A percentile compares a stretch with the other conserved stretches of the same genome.
Conservation (phyloP, 768 basidiomycete species). For the Termitomyces sp. region DNA sequence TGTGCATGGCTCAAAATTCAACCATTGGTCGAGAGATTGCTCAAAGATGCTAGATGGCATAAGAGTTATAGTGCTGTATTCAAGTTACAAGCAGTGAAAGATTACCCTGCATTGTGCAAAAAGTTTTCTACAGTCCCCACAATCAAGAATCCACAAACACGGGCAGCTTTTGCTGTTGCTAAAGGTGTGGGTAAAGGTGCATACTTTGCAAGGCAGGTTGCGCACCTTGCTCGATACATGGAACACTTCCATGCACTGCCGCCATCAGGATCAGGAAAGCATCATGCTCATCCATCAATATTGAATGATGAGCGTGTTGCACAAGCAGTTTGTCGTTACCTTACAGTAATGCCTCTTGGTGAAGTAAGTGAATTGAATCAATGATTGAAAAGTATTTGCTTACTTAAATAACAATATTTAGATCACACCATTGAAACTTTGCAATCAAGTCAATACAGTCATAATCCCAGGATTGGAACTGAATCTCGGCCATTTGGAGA, state of each 20-base stretch:
- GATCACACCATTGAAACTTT: background rate
- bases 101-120: constrained; percentile 4
- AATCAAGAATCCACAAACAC: constrained; percentile 3
- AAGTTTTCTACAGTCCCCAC: background rate
- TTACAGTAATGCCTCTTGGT: constrained; percentile 10
- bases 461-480: background rate
- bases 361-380: background rate
- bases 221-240: background rate
- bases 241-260: constrained; percentile 11
- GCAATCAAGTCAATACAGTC: background rate
- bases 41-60: constrained; percentile 7
- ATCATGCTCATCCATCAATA: constrained; percentile 15
- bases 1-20: background rate
- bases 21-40: background rate
- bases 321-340: constrained; percentile 10
- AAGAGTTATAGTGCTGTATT: constrained; percentile 7
- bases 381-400: background rate
- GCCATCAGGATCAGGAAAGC: constrained; percentile 8
- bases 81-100: constrained; percentile 10
- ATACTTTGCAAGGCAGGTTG: background rate
- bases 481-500: background rate
- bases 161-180: background rate
- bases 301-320: constrained; percentile 11
- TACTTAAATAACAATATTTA: background rate
- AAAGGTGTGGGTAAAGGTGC: background rate